These are phyloP conservation scores for Cladophialophora bantiana DNA, from an alignment of 2,329 filamentous ascomycete genomes.

Conservation along the genomic window DNA sequence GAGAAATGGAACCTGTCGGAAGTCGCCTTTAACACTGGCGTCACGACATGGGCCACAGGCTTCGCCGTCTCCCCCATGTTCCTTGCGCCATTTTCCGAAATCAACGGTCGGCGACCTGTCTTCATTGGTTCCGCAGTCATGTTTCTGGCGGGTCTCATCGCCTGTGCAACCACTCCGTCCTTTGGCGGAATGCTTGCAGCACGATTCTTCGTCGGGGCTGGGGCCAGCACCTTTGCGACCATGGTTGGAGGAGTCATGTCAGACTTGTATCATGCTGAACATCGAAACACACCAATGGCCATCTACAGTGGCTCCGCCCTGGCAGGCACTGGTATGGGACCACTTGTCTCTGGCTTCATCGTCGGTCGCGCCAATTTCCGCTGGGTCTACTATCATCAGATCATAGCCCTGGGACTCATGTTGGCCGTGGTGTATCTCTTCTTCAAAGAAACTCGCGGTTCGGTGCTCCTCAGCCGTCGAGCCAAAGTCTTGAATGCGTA, in stretches of 20 bases:
- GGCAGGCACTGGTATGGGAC: conserved; percentile 79
- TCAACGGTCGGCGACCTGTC: conserved; percentile 84
- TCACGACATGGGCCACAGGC: conserved; percentile 81
- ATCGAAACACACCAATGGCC: conserved; percentile 88
- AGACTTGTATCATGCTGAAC: conserved; percentile 79
- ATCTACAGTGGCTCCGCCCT: conserved; percentile 82
- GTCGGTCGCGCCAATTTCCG: conserved; percentile 73
- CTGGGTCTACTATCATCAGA: conserved; percentile 89
- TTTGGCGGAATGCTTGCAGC: conserved; percentile 74
- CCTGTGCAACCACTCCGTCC: conserved; percentile 73
- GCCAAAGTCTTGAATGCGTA: conserved; percentile 76
- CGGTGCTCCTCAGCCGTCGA: conserved; percentile 78
- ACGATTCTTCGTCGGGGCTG: conserved; percentile 78
- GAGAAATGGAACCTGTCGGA: conserved; percentile 69
- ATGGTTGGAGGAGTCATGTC: conserved; percentile 93
- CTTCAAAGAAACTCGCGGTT: conserved; percentile 83
- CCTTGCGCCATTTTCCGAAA: conserved; percentile 84
- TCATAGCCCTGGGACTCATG: conserved; percentile 70
- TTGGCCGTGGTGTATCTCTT: conserved; percentile 70
- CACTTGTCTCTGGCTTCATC: conserved; percentile 74
- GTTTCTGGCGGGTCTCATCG: conserved; percentile 69
- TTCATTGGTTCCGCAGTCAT: conserved; percentile 76
- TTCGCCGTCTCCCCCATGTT: conserved; percentile 87
- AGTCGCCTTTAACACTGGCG: conserved; percentile 71
- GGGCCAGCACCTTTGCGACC: conserved; percentile 75